Conservation (phyloP, 345 rosid species). For the Gynandropsis gynandra region DNA sequence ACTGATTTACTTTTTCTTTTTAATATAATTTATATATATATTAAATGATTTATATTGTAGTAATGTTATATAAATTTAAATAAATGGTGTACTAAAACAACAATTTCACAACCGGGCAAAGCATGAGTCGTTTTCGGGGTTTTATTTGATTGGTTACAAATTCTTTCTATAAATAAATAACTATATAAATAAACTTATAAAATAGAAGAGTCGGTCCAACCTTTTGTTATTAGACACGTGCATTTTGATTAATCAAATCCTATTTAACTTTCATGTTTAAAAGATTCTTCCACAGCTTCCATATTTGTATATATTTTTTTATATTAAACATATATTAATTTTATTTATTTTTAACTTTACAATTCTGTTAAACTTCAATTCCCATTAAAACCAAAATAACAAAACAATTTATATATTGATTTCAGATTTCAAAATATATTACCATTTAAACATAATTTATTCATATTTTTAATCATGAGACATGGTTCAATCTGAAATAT, state of each 20-base stretch:
- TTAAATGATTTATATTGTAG: too few relatives aligned
- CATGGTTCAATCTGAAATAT: too few relatives aligned
- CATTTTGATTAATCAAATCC: constrained; percentile 14
- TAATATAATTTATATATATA: neutral
- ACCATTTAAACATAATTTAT: too few relatives aligned
- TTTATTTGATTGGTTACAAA: constrained; percentile 25
- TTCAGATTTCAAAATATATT: too few relatives aligned
- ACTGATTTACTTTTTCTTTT: neutral
- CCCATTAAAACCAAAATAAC: too few relatives aligned
- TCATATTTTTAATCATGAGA: too few relatives aligned
- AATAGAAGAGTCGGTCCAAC: neutral
- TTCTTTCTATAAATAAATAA: constrained; percentile 13
- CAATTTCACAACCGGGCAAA: constrained; percentile 28
- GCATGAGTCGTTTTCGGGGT: constrained; percentile 25
- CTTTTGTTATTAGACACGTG: constrained; percentile 25
- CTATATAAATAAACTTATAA: neutral
- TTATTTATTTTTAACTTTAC: neutral
- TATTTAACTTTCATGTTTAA: constrained; percentile 1
- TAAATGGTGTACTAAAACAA: constrained; percentile 18
- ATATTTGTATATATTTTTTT: too few relatives aligned
- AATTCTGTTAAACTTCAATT: too few relatives aligned
- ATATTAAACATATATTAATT: neutral
- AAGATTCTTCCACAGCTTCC: too few relatives aligned
- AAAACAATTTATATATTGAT: too few relatives aligned
- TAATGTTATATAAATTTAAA: too few relatives aligned